A percentile compares a stretch with the other conserved stretches of the same genome.
Evolutionary conservation across 148 eudicot genomes (phyloP).

Genomic region (Rhododendron molle): DNA sequence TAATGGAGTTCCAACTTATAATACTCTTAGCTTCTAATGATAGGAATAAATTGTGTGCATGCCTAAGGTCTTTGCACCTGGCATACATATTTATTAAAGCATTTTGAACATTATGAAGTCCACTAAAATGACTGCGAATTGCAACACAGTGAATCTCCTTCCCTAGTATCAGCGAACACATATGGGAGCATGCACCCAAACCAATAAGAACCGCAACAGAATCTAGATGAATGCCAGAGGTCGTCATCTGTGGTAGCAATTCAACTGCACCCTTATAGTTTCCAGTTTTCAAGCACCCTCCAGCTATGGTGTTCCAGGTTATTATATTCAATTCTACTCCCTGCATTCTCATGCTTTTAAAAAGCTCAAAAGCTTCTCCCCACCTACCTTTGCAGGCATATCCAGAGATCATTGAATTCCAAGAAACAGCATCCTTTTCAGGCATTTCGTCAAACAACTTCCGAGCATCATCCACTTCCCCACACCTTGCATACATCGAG

Average conservation of each 20-base stretch:
- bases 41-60: conserved; percentile 53
- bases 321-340: conserved; percentile 42
- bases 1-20: conserved; percentile 77
- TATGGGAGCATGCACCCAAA: conserved; percentile 68
- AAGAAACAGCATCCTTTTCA: conserved; percentile 57
- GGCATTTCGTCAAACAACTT: conserved; percentile 48
- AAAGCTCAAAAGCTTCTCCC: conserved; percentile 55
- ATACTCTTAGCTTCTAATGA: conserved; percentile 44
- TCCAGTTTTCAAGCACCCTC: conserved; percentile 66
- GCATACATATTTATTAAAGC: conserved; percentile 83
- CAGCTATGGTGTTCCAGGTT: conserved; percentile 76
- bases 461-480: conserved; percentile 60
- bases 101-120: conserved; percentile 52
- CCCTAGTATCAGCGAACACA: conserved; percentile 41
- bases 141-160: conserved; percentile 71
- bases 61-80: conserved; percentile 56
- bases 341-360: conserved; percentile 44
- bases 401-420: conserved; percentile 71
- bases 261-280: conserved; percentile 47
- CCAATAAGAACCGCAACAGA: conserved; percentile 64
- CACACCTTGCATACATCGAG: conserved; percentile 78
- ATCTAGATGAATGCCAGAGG: conserved; percentile 41
- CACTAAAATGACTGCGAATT: conserved; percentile 42
- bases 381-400: conserved; percentile 65
- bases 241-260: conserved; percentile 51